Conservation (phyloP, 1,139 yeast genomes). For the Pichia sp. region DNA sequence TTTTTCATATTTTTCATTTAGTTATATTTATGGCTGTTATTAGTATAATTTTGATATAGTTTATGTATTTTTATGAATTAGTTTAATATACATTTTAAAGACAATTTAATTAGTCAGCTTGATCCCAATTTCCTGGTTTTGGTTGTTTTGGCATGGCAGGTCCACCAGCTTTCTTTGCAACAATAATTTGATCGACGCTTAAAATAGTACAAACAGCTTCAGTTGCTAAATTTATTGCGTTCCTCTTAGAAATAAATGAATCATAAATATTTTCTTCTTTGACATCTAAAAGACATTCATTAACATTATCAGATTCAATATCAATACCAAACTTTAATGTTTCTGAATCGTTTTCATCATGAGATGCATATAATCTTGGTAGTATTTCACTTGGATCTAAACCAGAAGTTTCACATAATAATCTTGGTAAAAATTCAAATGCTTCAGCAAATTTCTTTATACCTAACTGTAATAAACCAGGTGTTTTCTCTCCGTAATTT, state of each 20-base stretch:
- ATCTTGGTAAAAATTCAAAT: constrained; percentile 88
- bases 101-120: constrained; percentile 43
- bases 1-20: no score
- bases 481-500: constrained; percentile 84
- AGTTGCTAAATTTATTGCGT: constrained; percentile 89
- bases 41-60: no score
- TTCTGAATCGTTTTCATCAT: constrained; percentile 32
- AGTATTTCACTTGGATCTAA: constrained; percentile 82
- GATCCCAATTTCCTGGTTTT: constrained; percentile 96
- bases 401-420: constrained; percentile 92
- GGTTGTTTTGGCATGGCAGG: constrained; percentile 87
- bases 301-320: constrained; percentile 53
- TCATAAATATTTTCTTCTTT: constrained; percentile 68
- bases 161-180: constrained; percentile 97
- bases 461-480: constrained; percentile 88
- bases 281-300: constrained; percentile 67
- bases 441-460: constrained; percentile 93
- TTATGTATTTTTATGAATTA: no score
- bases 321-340: constrained; percentile 56
- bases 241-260: constrained; percentile 69
- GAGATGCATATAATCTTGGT: constrained; percentile 85
- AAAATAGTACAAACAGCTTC: constrained; percentile 91
- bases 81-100: no score
- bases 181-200: constrained; percentile 84
- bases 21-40: no score